phyloP scores from a whole-genome alignment of 345 rosid species.

The Noccaea caerulescens region DNA sequence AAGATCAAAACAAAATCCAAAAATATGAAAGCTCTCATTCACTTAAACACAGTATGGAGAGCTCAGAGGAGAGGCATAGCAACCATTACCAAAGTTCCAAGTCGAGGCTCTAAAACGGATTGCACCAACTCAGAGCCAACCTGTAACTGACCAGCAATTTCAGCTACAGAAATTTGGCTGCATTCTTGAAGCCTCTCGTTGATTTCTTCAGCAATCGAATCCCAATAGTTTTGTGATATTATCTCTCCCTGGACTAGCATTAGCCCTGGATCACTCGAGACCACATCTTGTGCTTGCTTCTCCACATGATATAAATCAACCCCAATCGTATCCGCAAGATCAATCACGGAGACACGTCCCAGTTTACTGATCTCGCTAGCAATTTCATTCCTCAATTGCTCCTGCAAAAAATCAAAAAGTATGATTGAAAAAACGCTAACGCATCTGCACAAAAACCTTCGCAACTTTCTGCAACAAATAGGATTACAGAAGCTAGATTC shows the following conservation, averaged over 20 bases:
- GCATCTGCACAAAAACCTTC: not conserved
- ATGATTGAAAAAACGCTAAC: too few relatives aligned
- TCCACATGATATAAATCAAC: conserved; percentile 95
- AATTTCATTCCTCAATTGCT: conserved; percentile 82
- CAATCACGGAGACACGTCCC: conserved; percentile 90
- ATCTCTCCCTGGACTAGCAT: conserved; percentile 86
- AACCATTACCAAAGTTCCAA: conserved; percentile 80
- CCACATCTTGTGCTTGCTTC: conserved; percentile 78
- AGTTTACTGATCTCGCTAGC: conserved; percentile 57
- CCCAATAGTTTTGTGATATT: conserved; percentile 93
- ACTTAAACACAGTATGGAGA: conserved; percentile 4
- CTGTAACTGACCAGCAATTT: conserved; percentile 83
- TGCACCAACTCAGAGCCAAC: conserved; percentile 85
- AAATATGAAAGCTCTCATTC: conserved; percentile 22
- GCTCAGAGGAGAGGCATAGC: conserved; percentile 41
- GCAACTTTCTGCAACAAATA: not conserved
- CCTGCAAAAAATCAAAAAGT: conserved; percentile 47
- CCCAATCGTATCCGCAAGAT: conserved; percentile 76
- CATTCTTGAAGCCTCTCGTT: conserved; percentile 97
- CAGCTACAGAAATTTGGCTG: conserved; percentile 88
- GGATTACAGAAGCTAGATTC: not conserved
- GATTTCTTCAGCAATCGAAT: conserved; percentile 84
- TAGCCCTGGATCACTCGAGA: conserved; percentile 56
- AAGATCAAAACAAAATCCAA: conserved; percentile 13
- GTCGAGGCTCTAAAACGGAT: conserved; percentile 86